Evolutionary conservation across 2,329 filamentous ascomycete species (phyloP), one percentile per base, ranked within the genome.

Genomic region (Raffaelea ambrosiae): DNA sequence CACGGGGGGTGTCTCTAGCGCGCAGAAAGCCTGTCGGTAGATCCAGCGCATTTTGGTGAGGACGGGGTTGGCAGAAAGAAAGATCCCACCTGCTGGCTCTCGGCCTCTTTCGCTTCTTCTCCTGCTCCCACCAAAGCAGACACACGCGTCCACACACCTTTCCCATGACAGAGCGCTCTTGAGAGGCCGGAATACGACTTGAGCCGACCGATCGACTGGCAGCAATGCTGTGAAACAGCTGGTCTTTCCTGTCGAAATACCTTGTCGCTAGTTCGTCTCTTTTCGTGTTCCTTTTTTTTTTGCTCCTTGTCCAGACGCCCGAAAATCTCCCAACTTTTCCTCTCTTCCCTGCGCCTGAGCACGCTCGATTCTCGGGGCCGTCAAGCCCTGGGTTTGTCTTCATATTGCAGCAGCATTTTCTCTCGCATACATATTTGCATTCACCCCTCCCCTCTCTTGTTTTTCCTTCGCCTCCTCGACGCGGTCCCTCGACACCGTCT

Each of bases 21-120:
- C n/a, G 29, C 19, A 26, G 29, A 35, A 19, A 14, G 16, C 33
- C 22, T 38, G 46, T 47, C 46, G 46, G 46, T 31, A 43, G 46
- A 48, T 48, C 20, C 43, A 48, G 22, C 29, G 44, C 44, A 43
- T 46, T 39, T n/a, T 50, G 40, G 44, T 20, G 35, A 23, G 39
- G 40, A 23, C 21, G 16, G 44, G 40, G 19, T 29, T 29, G 36
- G 14, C 35, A 38, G 35, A 16, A 38, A 31, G 14, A 35, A 33
- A 38, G 41, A 45, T 47, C 46, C 41, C 42, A 45, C 42, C 40
- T 44, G 47, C 43, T 36, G 35, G 23, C 29, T 40, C 45, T 45
- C 26, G 26, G 35, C 18, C 35, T 38, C 35, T 38, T 14, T 38
- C 31, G 9, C 16, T n/a, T 38, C 18, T 38, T 38, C 16, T 14